Evolutionary conservation across 805 yeast species (phyloP).

Genomic region (Phaffomyces opuntiae): DNA sequence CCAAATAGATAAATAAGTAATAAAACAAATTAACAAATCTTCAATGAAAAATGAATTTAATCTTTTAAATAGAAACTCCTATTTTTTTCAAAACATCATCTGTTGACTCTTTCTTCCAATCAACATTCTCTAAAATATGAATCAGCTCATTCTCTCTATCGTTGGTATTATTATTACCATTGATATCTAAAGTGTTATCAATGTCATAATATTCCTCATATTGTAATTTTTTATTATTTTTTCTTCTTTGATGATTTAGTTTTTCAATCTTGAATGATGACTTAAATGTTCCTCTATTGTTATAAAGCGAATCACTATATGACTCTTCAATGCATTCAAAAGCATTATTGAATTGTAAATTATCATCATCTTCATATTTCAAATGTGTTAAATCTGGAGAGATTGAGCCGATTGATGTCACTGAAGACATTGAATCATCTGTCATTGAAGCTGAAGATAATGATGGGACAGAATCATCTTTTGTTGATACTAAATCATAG

Average conservation of each 20-base stretch:
- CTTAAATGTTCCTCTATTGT: not conserved
- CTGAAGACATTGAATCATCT: not conserved
- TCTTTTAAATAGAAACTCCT: constrained; percentile 17
- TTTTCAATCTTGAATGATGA: not conserved
- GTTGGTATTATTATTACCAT: not conserved
- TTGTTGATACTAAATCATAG: no score
- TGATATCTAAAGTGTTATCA: not conserved
- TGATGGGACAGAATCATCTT: no score
- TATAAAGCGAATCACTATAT: not conserved
- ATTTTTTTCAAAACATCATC: constrained; percentile 29
- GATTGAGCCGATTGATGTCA: not conserved
- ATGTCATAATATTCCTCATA: no score
- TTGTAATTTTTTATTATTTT: no score
- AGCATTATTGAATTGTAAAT: not conserved
- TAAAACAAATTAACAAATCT: no score
- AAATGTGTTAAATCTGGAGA: not conserved
- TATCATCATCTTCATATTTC: no score
- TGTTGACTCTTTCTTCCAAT: constrained; percentile 27
- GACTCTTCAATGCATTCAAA: not conserved
- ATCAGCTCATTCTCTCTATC: constrained; percentile 12
- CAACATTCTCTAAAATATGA: constrained; percentile 25
- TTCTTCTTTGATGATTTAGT: not conserved
- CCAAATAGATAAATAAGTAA: no score
- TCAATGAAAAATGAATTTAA: not conserved
- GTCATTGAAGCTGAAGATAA: not conserved